Percentiles rank a stretch among this genome's conserved stretches.
Evolutionary conservation across 495 filamentous ascomycete genomes (phyloP).

Genomic region (Sphaerosporella brunnea): DNA sequence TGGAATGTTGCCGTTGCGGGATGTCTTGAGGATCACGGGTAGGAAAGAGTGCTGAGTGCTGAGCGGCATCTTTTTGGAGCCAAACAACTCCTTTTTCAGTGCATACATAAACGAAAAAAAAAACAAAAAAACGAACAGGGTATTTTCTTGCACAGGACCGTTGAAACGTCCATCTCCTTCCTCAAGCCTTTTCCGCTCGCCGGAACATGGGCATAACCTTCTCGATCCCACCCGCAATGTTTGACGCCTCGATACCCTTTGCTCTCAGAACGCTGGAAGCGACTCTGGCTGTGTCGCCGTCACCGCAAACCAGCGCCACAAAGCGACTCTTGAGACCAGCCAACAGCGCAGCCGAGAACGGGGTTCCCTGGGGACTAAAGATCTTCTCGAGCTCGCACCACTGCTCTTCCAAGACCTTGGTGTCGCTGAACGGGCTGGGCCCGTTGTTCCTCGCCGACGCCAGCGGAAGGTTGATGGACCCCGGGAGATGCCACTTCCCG

Average conservation of each 20-base stretch:
- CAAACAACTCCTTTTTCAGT: no score
- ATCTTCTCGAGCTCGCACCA: slow-evolving; percentile 33
- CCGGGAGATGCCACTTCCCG: slow-evolving; percentile 31
- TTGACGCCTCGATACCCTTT: slow-evolving; percentile 34
- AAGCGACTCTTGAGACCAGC: slow-evolving; percentile 23
- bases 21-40: background rate
- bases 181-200: background rate
- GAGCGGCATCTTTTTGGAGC: no score
- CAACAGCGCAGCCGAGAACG: slow-evolving; percentile 14
- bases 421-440: slow-evolving; percentile 32
- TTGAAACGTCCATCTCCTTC: background rate
- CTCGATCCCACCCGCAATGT: slow-evolving; percentile 31
- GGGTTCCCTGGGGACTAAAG: slow-evolving; percentile 22
- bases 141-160: background rate
- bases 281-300: slow-evolving; percentile 37
- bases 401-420: slow-evolving; percentile 30
- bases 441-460: slow-evolving; percentile 17
- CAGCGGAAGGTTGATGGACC: slow-evolving; percentile 32
- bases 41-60: no score
- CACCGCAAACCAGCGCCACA: slow-evolving; percentile 36
- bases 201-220: background rate
- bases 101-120: no score
- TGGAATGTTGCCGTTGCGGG: background rate
- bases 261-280: slow-evolving; percentile 37
- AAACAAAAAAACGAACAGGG: background rate